phyloP scores from a whole-genome alignment of 805 yeast species.

The Candida andamanensis region DNA sequence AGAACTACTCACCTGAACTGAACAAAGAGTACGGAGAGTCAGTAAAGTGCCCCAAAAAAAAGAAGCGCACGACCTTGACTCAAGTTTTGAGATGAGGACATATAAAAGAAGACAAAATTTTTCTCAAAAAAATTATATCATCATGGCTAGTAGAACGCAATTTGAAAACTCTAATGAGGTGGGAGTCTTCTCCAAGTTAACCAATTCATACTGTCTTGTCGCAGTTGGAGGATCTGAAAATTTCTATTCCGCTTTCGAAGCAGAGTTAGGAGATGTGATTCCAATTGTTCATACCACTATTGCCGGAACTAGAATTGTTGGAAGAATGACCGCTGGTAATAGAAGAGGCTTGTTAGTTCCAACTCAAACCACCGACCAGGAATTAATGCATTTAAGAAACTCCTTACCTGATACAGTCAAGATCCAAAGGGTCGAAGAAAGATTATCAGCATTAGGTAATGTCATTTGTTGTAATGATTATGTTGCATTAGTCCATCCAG shows the following conservation, averaged over 20 bases:
- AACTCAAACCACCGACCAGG: slow-evolving; percentile 97
- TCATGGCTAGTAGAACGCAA: slow-evolving; percentile 45
- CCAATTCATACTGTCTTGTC: slow-evolving; percentile 93
- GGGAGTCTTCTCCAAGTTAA: slow-evolving; percentile 91
- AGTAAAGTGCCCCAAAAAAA: not conserved
- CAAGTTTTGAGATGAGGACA: too few species aligned
- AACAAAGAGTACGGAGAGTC: not conserved
- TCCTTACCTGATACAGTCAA: slow-evolving; percentile 91
- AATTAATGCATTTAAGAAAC: slow-evolving; percentile 94
- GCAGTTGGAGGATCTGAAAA: slow-evolving; percentile 93
- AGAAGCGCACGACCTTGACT: slow-evolving; percentile 3
- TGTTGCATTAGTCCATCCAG: slow-evolving; percentile 98
- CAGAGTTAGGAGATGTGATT: slow-evolving; percentile 91
- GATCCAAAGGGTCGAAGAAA: slow-evolving; percentile 96
- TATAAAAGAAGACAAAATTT: not conserved
- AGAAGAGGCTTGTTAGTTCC: slow-evolving; percentile 97
- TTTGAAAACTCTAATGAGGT: slow-evolving; percentile 53
- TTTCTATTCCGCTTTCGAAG: slow-evolving; percentile 90
- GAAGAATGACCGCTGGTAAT: slow-evolving; percentile 98
- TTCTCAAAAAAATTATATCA: slow-evolving; percentile 4
- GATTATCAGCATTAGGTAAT: slow-evolving; percentile 93
- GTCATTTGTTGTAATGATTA: slow-evolving; percentile 98
- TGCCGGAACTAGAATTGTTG: slow-evolving; percentile 96
- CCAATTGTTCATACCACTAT: slow-evolving; percentile 97
- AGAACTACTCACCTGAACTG: not conserved